These are phyloP conservation scores for Chernovozyma aurita DNA, from an alignment of 1,139 yeast genomes.

Conservation along the genomic window DNA sequence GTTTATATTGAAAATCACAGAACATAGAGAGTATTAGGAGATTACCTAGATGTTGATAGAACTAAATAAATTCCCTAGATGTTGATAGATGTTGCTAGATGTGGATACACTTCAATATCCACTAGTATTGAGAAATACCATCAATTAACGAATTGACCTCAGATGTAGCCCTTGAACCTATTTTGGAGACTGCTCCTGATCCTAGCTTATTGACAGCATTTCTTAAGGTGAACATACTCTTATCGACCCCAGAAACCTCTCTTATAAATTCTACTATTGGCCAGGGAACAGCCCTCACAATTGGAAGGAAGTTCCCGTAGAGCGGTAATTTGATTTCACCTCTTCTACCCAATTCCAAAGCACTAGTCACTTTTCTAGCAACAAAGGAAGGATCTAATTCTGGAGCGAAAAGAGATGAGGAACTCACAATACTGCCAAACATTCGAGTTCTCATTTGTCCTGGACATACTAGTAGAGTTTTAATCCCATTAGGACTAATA, in stretches of 20 bases:
- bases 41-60: no score
- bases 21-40: no score
- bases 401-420: conserved; percentile 74
- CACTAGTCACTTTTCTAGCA: conserved; percentile 53
- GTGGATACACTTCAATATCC: no score
- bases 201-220: neutral
- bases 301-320: conserved; percentile 69
- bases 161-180: conserved; percentile 1
- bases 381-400: conserved; percentile 65
- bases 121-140: no score
- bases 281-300: conserved; percentile 71
- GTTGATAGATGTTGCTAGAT: no score
- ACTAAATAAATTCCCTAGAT: no score
- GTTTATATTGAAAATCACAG: no score
- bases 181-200: neutral
- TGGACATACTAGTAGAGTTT: conserved; percentile 75
- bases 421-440: conserved; percentile 70
- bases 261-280: conserved; percentile 56
- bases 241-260: conserved; percentile 58
- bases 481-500: conserved; percentile 48
- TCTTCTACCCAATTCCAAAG: conserved; percentile 55
- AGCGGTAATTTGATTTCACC: conserved; percentile 73
- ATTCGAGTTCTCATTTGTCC: conserved; percentile 76
- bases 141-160: conserved; percentile 3
- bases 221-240: conserved; percentile 42